Base-by-base conservation (phyloP, 805 yeast genomes). In the Yamadazyma akitaensis region DNA sequence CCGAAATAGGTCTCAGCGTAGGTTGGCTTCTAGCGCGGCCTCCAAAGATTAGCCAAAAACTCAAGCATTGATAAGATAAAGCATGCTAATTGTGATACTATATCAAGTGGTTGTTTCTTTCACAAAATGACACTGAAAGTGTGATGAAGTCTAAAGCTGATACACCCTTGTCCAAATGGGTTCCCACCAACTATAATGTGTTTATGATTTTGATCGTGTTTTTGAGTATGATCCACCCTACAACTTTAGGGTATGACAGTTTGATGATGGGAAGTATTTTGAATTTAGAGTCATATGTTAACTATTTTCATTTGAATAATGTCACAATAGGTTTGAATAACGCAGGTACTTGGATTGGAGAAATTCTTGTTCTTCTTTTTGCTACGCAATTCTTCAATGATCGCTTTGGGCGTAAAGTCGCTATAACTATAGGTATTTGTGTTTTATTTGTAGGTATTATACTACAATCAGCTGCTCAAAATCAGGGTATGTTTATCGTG, bases 401-500 rank as follows among this genome's bases (percentile, higher is more conserved):
- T 33, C 36, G 37, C n/a, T 40, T 36, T 44, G 73, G 73, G 13
- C 54, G 73, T 40, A 59, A 47, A 42, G 58, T 57, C 3, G 57
- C 62, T 24, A 62, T 67, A n/a, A 40, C 55, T 7, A 24, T 56
- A 13, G 59, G 67, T 39, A 53, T 60, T 19, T 17, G 54, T 24
- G 36, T 63, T 35, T 50, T 61, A 11, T 43, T 58, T 17, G 45
- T 64, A 12, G 76, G 75, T 8, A 68, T 65, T n/a, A 61, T 60
- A 1, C 53, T 69, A 35, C 75, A 70, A 50, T 61, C 70, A 17
- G 64, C 69, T 3, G 65, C 76, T 21, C 59, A 54, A 44, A 62
- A 67, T 44, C 57, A 62, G 21, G 67, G 63, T 2, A 68, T 69
- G 65, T 68, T 70, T 51, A 49, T 65, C 43, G 57, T 62, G 31